Conservation (phyloP, 441 rosid genomes). For the Pelargonium australe region DNA sequence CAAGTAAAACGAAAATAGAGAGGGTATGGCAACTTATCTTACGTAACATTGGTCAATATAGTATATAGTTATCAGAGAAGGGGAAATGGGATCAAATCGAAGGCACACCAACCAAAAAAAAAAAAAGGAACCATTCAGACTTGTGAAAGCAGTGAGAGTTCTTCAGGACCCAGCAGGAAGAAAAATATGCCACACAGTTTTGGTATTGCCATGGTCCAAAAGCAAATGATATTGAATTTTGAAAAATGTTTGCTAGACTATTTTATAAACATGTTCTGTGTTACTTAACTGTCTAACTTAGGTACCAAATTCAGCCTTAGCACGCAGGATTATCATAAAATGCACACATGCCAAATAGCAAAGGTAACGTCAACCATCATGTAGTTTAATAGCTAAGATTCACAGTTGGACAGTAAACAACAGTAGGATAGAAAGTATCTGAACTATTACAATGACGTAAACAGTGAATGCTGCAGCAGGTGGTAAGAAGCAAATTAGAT, state of each 20-base stretch:
- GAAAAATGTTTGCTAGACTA: background rate
- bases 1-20: background rate
- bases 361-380: background rate
- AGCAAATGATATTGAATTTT: background rate
- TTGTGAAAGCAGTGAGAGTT: background rate
- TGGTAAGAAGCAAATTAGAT: background rate
- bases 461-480: background rate
- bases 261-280: background rate
- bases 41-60: background rate
- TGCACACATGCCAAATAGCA: background rate
- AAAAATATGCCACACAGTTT: background rate
- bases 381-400: background rate
- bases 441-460: background rate
- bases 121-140: background rate
- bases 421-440: background rate
- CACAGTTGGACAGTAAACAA: background rate
- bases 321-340: background rate
- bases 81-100: background rate
- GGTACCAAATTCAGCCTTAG: background rate
- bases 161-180: background rate
- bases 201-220: constrained; percentile 3
- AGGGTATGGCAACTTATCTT: constrained; percentile 1
- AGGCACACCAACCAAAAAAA: background rate
- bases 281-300: background rate
- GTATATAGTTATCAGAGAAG: background rate